Conservation (phyloP, 2,329 filamentous ascomycete genomes). For the Botrytis paeoniae region DNA sequence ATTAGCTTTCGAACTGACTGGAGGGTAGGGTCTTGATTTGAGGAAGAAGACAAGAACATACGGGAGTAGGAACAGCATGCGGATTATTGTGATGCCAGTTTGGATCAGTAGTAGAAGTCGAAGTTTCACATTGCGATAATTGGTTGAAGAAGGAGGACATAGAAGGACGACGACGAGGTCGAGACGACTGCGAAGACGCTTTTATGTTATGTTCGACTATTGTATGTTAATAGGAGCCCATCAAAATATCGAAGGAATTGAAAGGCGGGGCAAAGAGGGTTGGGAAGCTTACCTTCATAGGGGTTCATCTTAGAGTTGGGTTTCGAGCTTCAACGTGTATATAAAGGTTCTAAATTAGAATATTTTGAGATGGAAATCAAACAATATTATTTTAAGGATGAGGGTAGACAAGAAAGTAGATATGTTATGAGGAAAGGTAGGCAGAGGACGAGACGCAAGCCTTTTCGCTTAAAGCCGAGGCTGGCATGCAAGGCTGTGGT, state of each 20-base stretch:
- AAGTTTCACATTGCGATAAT: constrained; percentile 43
- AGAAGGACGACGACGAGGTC: constrained; percentile 50
- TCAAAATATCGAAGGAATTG: neutral
- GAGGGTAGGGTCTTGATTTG: neutral
- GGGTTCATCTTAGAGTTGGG: constrained; percentile 41
- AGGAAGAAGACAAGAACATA: neutral
- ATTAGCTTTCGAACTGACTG: neutral
- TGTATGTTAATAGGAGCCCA: constrained; percentile 21
- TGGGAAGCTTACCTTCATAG: constrained; percentile 49
- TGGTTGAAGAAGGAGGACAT: constrained; percentile 62
- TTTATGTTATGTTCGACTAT: constrained; percentile 64
- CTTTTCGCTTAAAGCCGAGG: constrained; percentile 17
- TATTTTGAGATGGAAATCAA: neutral
- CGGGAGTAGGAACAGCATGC: constrained; percentile 56
- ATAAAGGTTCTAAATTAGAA: neutral
- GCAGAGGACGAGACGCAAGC: constrained; percentile 9
- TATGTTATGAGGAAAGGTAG: constrained; percentile 1
- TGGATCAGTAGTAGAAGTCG: constrained; percentile 28
- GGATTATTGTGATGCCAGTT: constrained; percentile 45
- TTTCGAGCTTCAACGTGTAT: neutral
- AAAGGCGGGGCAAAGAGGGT: constrained; percentile 18
- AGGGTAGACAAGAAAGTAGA: neutral
- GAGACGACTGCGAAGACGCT: constrained; percentile 38
- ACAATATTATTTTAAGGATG: neutral
- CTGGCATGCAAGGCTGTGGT: constrained; percentile 4